These are phyloP conservation scores for Dichomitus squalens DNA, from an alignment of 1,284 basidiomycete genomes.

Conservation along the genomic window DNA sequence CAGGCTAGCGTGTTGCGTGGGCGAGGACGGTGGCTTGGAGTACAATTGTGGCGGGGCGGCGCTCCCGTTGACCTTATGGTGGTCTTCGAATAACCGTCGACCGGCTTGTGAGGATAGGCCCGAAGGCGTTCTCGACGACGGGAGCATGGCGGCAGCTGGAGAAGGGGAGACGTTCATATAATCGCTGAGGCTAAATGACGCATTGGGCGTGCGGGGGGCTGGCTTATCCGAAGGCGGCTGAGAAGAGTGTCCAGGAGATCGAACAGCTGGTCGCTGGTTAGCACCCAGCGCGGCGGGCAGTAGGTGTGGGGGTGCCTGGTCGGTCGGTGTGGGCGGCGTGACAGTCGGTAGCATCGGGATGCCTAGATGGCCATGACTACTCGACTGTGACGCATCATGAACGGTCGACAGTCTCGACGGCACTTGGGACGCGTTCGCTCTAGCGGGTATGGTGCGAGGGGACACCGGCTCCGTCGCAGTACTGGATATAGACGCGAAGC, in stretches of 20 bases:
- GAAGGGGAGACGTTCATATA: constrained; percentile 76
- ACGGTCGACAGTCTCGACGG: constrained; percentile 2
- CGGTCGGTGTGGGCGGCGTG: constrained; percentile 42
- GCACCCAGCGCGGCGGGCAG: constrained; percentile 29
- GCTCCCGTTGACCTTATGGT: constrained; percentile 39
- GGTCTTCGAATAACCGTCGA: constrained; percentile 71
- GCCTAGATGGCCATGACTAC: constrained; percentile 10
- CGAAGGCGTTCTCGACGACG: constrained; percentile 40
- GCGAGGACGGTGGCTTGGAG: constrained; percentile 10
- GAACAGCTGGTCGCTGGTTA: constrained; percentile 8
- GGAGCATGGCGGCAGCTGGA: constrained; percentile 40
- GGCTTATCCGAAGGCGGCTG: constrained; percentile 8
- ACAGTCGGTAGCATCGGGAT: constrained; percentile 31
- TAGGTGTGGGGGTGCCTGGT: constrained; percentile 28
- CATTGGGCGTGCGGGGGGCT: constrained; percentile 44
- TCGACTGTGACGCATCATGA: background rate
- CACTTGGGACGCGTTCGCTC: constrained; percentile 3
- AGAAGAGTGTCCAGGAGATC: background rate
- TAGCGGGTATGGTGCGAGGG: constrained; percentile 19
- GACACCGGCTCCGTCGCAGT: constrained; percentile 27
- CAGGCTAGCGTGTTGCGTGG: constrained; percentile 23
- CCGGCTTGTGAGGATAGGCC: constrained; percentile 63
- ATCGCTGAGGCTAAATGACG: constrained; percentile 66
- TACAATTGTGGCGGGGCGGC: constrained; percentile 5
- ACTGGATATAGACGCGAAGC: constrained; percentile 33